Conservation (phyloP, 345 rosid species). For the Syzygium grande region DNA sequence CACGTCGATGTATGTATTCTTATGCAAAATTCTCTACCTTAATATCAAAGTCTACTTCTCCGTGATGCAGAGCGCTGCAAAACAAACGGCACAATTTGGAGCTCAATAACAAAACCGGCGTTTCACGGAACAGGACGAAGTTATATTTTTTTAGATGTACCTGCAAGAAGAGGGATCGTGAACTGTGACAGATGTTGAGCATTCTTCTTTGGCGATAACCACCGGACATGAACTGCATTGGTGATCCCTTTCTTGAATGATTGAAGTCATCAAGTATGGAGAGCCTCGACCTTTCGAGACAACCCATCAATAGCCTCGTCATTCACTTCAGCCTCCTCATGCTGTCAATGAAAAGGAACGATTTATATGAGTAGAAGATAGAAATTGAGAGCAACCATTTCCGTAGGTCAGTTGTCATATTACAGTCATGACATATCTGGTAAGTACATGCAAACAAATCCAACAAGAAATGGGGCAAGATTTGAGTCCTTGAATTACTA, state of each 20-base stretch:
- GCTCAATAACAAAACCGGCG: not conserved
- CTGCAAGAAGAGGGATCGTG: not conserved
- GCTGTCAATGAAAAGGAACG: conserved; percentile 16
- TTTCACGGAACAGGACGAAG: not conserved
- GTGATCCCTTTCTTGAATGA: not conserved
- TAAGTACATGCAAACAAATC: not conserved
- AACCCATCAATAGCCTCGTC: conserved; percentile 39
- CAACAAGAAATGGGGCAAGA: not conserved
- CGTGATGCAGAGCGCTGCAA: not conserved
- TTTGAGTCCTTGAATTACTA: not conserved
- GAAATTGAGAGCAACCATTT: not conserved
- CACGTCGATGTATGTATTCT: not conserved
- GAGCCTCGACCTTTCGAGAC: conserved; percentile 38
- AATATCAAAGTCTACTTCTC: not conserved
- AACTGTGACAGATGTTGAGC: not conserved
- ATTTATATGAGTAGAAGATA: not conserved
- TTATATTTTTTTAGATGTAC: not conserved
- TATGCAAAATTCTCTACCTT: not conserved
- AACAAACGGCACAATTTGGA: not conserved
- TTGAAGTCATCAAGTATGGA: conserved; percentile 28
- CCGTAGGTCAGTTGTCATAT: not conserved
- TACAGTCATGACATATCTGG: not conserved
- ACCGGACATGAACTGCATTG: not conserved
- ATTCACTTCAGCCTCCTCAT: conserved; percentile 34
- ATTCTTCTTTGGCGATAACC: not conserved